Evolutionary conservation across 148 eudicot species (phyloP).

Genomic region (Arctostaphylos glauca): DNA sequence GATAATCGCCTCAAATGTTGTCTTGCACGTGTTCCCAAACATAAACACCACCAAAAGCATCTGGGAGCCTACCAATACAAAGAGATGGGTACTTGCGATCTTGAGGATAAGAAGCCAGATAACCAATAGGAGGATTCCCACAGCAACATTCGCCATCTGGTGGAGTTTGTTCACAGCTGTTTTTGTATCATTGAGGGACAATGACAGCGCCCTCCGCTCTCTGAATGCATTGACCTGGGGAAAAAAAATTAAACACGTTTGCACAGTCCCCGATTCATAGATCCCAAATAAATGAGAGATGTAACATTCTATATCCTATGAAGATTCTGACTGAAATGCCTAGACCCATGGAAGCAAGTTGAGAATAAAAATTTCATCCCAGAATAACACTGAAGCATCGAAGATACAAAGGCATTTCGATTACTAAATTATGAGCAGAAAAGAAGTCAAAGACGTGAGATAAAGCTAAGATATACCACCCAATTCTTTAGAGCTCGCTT

Average conservation of each 20-base stretch:
- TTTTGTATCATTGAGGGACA: conserved; percentile 36
- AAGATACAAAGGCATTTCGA: background rate
- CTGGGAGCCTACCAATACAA: conserved; percentile 30
- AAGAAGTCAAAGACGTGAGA: background rate
- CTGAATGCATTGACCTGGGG: conserved; percentile 31
- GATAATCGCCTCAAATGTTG: conserved; percentile 31
- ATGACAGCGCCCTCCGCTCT: conserved; percentile 36
- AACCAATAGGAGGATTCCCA: conserved; percentile 18
- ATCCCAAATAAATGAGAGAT: background rate
- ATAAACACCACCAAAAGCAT: conserved; percentile 24
- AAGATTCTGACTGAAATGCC: background rate
- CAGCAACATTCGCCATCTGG: conserved; percentile 27
- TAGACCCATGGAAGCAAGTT: background rate
- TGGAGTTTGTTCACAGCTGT: conserved; percentile 40
- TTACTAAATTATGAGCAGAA: background rate
- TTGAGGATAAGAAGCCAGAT: conserved; percentile 34
- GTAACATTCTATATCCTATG: background rate
- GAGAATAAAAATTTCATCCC: background rate
- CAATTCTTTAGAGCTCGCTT: conserved; percentile 75
- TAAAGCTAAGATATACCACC: conserved; percentile 53
- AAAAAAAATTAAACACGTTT: background rate
- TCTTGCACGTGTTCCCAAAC: conserved; percentile 39
- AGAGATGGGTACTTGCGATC: conserved; percentile 23
- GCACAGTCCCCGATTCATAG: background rate
- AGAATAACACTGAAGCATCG: background rate